These are phyloP conservation scores for Amylostereum areolatum DNA, from an alignment of 1,284 basidiomycete species.

Conservation along the genomic window DNA sequence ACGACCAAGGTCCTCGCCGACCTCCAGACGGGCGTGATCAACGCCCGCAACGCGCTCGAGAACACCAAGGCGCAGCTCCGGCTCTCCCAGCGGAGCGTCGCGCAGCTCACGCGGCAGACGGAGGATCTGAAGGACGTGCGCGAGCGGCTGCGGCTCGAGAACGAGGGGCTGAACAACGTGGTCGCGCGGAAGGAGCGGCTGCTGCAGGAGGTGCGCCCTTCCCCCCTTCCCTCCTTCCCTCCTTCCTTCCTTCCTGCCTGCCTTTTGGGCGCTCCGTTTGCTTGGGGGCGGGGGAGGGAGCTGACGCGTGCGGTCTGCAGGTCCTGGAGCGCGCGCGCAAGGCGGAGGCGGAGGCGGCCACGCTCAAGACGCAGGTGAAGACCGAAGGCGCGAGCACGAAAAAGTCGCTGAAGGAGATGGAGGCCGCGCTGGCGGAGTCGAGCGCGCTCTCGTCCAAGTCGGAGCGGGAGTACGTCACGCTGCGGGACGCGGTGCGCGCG, in stretches of 20 bases:
- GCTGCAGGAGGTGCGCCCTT: constrained; percentile 79
- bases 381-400: constrained; percentile 64
- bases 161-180: constrained; percentile 80
- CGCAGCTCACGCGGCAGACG: constrained; percentile 72
- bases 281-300: no score
- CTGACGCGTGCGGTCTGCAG: no score
- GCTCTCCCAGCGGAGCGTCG: constrained; percentile 71
- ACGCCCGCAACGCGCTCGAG: constrained; percentile 73
- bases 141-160: constrained; percentile 75
- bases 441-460: constrained; percentile 71
- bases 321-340: constrained; percentile 77
- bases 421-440: constrained; percentile 60
- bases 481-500: constrained; percentile 67
- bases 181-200: constrained; percentile 81
- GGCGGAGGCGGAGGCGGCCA: constrained; percentile 66
- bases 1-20: constrained; percentile 82
- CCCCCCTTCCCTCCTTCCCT: no score
- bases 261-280: no score
- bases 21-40: constrained; percentile 74
- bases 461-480: constrained; percentile 71
- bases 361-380: constrained; percentile 66
- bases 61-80: constrained; percentile 77
- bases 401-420: constrained; percentile 73
- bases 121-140: constrained; percentile 84
- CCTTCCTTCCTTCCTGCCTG: no score